These are phyloP conservation scores for Rubroshorea leprosula DNA, from an alignment of 345 rosid species.

Conservation along the genomic window DNA sequence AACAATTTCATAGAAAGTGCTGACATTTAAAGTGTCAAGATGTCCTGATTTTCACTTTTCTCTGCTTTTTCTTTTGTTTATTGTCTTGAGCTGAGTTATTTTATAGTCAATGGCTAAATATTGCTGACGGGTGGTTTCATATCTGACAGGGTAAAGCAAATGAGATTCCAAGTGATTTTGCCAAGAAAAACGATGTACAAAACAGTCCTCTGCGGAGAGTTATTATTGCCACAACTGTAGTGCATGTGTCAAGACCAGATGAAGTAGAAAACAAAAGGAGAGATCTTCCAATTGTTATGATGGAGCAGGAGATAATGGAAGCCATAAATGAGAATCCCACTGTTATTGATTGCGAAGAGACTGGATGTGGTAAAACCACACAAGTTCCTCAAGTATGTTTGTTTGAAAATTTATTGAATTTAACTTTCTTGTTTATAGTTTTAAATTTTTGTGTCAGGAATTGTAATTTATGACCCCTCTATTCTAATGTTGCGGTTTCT, in stretches of 20 bases:
- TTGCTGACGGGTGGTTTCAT: constrained; percentile 12
- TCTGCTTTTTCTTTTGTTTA: too few species aligned
- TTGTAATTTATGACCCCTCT: background rate
- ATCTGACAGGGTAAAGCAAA: constrained; percentile 30
- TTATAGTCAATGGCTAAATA: constrained; percentile 13
- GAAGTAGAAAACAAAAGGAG: constrained; percentile 66
- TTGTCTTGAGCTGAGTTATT: background rate
- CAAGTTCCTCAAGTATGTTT: constrained; percentile 87
- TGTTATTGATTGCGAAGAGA: constrained; percentile 77
- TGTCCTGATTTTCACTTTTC: too few species aligned
- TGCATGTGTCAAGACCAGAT: constrained; percentile 64
- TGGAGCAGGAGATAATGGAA: constrained; percentile 99
- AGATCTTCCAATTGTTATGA: constrained; percentile 90
- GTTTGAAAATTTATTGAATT: constrained; percentile 10
- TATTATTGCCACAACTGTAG: constrained; percentile 42
- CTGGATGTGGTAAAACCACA: constrained; percentile 96
- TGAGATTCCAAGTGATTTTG: constrained; percentile 19
- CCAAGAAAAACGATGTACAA: constrained; percentile 15
- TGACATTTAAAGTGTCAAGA: too few species aligned
- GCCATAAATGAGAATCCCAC: constrained; percentile 60
- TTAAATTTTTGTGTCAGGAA: too few species aligned
- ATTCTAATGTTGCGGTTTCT: constrained; percentile 54
- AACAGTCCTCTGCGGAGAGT: constrained; percentile 27
- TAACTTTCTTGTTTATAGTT: too few species aligned
- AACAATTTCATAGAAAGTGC: too few species aligned